Percentiles rank a stretch among this genome's conserved stretches.
Evolutionary conservation across 2,329 filamentous ascomycete species (phyloP).

Genomic region (Pseudogymnoascus sp.): DNA sequence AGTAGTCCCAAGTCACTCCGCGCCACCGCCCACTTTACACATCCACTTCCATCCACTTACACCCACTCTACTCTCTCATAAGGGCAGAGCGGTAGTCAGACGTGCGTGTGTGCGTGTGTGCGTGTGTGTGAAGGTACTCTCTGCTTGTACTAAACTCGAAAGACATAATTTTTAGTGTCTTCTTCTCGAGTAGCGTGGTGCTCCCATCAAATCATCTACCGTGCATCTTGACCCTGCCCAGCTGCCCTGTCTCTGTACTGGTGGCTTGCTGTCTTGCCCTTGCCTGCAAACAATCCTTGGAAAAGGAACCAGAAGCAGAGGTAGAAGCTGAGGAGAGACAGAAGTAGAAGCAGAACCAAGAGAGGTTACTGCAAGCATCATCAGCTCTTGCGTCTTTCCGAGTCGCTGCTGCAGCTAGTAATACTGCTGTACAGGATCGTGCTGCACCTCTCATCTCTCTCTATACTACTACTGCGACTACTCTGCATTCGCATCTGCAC

Average conservation of each 20-base stretch:
- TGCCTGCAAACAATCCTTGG: neutral
- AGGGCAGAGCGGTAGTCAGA: neutral
- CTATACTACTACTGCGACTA: neutral
- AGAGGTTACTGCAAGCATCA: neutral
- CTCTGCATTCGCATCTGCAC: neutral
- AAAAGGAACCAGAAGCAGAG: neutral
- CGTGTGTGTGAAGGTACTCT: no score
- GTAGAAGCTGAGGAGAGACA: neutral
- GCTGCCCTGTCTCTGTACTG: neutral
- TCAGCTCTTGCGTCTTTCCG: neutral
- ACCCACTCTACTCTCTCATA: neutral
- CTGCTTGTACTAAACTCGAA: neutral
- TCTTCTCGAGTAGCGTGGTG: neutral
- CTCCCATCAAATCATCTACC: neutral
- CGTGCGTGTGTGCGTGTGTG: no score
- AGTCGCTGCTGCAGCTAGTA: neutral
- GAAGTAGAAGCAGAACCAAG: neutral
- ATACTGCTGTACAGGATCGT: neutral
- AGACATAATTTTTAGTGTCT: neutral
- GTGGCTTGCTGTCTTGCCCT: neutral
- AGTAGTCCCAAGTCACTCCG: neutral
- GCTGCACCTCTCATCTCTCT: neutral
- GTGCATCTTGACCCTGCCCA: neutral
- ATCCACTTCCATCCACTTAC: no score
- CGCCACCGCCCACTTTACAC: no score